Evolutionary conservation across 1,284 basidiomycete species (phyloP), one percentile per base, ranked within the genome.

Genomic region (Ceratobasidium theobromae): DNA sequence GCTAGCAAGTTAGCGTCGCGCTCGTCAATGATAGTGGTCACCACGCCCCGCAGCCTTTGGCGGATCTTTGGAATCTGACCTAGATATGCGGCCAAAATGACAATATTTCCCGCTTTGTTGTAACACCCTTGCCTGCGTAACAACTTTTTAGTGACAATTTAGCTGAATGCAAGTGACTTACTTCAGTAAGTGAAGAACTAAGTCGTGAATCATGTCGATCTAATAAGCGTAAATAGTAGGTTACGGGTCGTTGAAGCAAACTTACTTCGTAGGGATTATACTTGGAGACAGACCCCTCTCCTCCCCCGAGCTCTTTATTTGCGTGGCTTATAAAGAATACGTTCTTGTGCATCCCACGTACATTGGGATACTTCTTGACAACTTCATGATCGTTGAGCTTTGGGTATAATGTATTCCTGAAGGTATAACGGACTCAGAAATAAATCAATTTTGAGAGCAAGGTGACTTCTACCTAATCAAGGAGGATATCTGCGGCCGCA

Each of bases 41-140:
- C 79, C 54, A 83, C 68, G 35, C 76, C 71, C 21, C 73, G 69
- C 8, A 87, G 74, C 0, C 79, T 81, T 62, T 84, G 80, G 32
- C 82, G 76, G 11, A 90, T 77, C 33, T 80, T 79, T 1, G 82
- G 79, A 1, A 91, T 78, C 71, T 91, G 89, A 0, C 89, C 87
- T 3, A 89, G 80, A 72, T 91, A 91, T 0, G 87, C 87, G 70
- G 86, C 88, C 12, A 91, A 75, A 5, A 91, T 85, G 6, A 86
- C 87, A 38, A 91, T 88, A 68, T 89, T 86, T 1, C 88, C 87
- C 32, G 84, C 81, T 9, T 78, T 72, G 0, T 79, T 80, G 70
- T 86, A 86, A 41, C 76, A 79, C 0, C 85, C 84, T 75, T 86
- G 85, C 45, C 82, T 85, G 51, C 69, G n/a, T n/a, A n/a, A n/a